Evolutionary conservation across 148 eudicot genomes (phyloP), one percentile per base, ranked within the genome.

Genomic region (Rhododendron mucronatum): DNA sequence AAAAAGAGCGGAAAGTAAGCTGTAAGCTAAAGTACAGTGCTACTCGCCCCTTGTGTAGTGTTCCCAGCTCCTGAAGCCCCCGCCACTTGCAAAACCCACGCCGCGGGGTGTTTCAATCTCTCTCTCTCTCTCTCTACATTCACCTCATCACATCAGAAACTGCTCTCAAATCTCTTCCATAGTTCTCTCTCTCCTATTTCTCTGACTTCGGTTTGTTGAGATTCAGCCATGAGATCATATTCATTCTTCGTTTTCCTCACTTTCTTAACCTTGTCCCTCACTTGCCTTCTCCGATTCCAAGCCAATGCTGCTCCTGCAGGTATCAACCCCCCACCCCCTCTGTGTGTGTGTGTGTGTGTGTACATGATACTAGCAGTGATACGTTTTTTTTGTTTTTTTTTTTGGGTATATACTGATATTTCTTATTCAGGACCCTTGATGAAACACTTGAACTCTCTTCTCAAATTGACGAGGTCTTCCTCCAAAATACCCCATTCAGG

Each of bases 401-500:
- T 14, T 7, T 28, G 26, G 3, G 5, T 44, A 35, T 44, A 0
- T 20, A 51, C 55, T 76, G 21, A 55, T 82, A 33, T 26, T 73
- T 41, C 51, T 82, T 53, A 26, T 23, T 79, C 93, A 96, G 99
- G 91, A 78, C 96, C 98, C 21, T 86, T 96, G 87, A 90, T 95
- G 83, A 96, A 90, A 67, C 96, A 92, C 48, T 81, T 96, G 18
- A 83, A 93, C 55, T 96, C 98, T 7, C 82, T 96, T 47, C 86
- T 96, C 85, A 96, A 94, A 90, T 94, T 93, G 97, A 88, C 96
- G 59, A 92, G 91, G 88, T 84, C 98, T 86, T 83, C 95, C 78
- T 89, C 99, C 47, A 94, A 94, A 91, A 79, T 91, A 12, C 88
- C 95, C 48, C 93, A 90, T 71, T 95, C 97, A 92, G 99, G 99